Conservation (phyloP, 345 rosid species). For the Orychophragmus violaceus region DNA sequence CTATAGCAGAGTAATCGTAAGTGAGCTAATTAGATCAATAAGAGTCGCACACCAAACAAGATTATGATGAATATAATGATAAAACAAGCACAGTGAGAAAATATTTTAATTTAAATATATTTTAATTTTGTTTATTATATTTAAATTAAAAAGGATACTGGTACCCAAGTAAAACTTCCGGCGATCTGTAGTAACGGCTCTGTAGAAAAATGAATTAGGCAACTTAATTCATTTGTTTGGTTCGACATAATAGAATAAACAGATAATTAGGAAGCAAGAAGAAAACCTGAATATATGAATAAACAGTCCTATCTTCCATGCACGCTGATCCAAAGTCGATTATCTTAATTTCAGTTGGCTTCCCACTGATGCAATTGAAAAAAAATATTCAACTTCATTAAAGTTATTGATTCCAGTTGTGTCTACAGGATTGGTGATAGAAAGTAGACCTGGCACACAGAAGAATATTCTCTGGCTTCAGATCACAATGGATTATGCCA, state of each 20-base stretch:
- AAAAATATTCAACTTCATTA: conserved; percentile 17
- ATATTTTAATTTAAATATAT: not conserved
- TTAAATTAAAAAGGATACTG: conserved; percentile 68
- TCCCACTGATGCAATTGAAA: conserved; percentile 50
- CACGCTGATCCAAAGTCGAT: conserved; percentile 99
- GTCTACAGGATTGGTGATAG: conserved; percentile 5
- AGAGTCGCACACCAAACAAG: conserved; percentile 14
- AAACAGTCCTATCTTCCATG: conserved; percentile 96
- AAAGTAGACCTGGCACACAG: conserved; percentile 72
- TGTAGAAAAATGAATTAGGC: conserved; percentile 42
- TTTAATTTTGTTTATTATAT: not conserved
- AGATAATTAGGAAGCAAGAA: conserved; percentile 2
- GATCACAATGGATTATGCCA: conserved; percentile 94
- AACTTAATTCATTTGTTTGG: conserved; percentile 10
- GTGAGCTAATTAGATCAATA: not conserved
- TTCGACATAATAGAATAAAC: conserved; percentile 7
- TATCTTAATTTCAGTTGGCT: conserved; percentile 94
- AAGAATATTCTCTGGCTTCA: conserved; percentile 98
- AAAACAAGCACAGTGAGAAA: not conserved
- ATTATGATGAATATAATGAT: not conserved
- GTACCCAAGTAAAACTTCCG: conserved; percentile 96
- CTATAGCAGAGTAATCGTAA: not conserved
- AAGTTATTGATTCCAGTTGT: conserved; percentile 11
- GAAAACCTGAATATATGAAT: conserved; percentile 95
- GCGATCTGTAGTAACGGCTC: conserved; percentile 99